Evolutionary conservation across 495 filamentous ascomycete species (phyloP).

Genomic region (Gamarada debralockiae): DNA sequence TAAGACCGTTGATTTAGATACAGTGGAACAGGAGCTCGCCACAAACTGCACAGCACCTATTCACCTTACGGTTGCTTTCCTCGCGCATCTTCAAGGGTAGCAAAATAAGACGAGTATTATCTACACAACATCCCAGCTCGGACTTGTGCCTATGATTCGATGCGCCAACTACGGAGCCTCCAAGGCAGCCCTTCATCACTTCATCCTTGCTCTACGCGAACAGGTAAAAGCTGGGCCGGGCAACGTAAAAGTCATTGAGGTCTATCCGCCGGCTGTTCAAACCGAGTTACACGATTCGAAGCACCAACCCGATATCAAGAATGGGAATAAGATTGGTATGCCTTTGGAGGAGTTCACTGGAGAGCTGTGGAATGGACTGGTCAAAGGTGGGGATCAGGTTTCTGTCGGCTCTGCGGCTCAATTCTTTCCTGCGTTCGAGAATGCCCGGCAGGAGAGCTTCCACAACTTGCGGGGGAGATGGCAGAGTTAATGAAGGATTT

Average conservation of each 20-base stretch:
- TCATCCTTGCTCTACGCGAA: conserved; percentile 45
- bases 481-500: too few species aligned
- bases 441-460: too few species aligned
- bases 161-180: conserved; percentile 40
- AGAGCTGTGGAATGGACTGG: conserved; percentile 42
- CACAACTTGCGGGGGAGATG: too few species aligned
- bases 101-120: conserved; percentile 7
- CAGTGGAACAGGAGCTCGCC: conserved; percentile 45
- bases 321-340: conserved; percentile 40
- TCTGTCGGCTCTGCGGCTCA: too few species aligned
- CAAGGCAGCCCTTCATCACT: conserved; percentile 44
- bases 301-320: conserved; percentile 6
- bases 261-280: conserved; percentile 55
- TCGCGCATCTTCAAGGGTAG: conserved; percentile 50
- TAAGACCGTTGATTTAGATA: conserved; percentile 42
- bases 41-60: conserved; percentile 57
- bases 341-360: conserved; percentile 49
- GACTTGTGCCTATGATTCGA: conserved; percentile 33
- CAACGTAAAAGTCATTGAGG: conserved; percentile 50
- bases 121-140: conserved; percentile 36
- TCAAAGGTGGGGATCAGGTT: conserved; percentile 38
- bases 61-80: conserved; percentile 51
- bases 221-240: conserved; percentile 42
- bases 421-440: too few species aligned
- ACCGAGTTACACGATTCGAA: conserved; percentile 32